These are phyloP conservation scores for Thielaviopsis populi DNA, from an alignment of 2,329 filamentous ascomycete species.

Conservation along the genomic window DNA sequence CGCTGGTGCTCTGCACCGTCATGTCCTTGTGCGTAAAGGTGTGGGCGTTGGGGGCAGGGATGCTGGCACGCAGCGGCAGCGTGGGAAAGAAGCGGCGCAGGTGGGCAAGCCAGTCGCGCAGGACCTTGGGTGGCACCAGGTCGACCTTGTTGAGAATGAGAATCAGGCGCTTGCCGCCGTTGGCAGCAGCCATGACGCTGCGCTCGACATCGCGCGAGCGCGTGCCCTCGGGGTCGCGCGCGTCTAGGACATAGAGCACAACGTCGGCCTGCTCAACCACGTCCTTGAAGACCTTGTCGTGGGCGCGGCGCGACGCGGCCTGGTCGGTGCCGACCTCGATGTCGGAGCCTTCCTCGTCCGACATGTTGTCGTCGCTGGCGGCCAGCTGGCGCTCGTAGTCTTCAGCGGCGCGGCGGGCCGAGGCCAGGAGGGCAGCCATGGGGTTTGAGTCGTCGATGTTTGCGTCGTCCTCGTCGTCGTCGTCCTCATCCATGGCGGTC, in stretches of 20 bases:
- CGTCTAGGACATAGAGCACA: slow-evolving; percentile 82
- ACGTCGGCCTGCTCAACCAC: slow-evolving; percentile 83
- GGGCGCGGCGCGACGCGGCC: slow-evolving; percentile 63
- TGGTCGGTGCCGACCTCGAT: slow-evolving; percentile 36
- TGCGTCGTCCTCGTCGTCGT: slow-evolving; percentile 40
- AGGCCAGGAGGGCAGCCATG: slow-evolving; percentile 81
- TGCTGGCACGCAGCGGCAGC: slow-evolving; percentile 72
- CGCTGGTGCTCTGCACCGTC: slow-evolving; percentile 71
- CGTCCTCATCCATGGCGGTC: slow-evolving; percentile 36
- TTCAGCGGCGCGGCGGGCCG: slow-evolving; percentile 61
- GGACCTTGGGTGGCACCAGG: slow-evolving; percentile 64
- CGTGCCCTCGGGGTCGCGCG: slow-evolving; percentile 79
- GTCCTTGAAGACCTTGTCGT: slow-evolving; percentile 91
- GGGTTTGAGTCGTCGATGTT: slow-evolving; percentile 62
- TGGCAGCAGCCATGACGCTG: slow-evolving; percentile 75
- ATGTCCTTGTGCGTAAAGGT: slow-evolving; percentile 86
- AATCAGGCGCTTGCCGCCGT: slow-evolving; percentile 73
- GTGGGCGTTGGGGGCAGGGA: slow-evolving; percentile 67
- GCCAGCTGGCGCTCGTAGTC: slow-evolving; percentile 54
- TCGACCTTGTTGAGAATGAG: slow-evolving; percentile 94
- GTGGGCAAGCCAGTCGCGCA: slow-evolving; percentile 72
- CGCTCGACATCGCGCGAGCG: slow-evolving; percentile 82
- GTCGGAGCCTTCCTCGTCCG: slow-evolving; percentile 40
- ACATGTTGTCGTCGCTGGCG: slow-evolving; percentile 41
- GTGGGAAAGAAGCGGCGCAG: slow-evolving; percentile 84